phyloP scores from a whole-genome alignment of 768 basidiomycete species.

The Infundibulicybe gibba region DNA sequence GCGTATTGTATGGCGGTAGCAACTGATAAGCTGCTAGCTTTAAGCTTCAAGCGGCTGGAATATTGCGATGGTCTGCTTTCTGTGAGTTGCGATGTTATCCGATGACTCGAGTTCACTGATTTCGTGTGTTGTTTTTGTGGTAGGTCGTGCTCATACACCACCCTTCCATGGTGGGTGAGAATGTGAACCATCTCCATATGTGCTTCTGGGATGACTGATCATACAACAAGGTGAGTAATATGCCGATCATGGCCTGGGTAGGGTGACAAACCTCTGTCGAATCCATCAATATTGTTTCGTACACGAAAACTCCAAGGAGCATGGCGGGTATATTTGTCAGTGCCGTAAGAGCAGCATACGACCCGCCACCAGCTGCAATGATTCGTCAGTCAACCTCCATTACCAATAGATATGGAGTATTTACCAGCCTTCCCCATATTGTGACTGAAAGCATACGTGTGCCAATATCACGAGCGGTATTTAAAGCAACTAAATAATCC shows the following conservation, averaged over 20 bases:
- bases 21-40: too few relatives aligned
- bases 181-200: background rate
- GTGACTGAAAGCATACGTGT: slow-evolving; percentile 56
- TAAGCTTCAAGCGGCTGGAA: too few relatives aligned
- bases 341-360: slow-evolving; percentile 60
- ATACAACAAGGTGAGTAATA: background rate
- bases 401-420: background rate
- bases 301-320: slow-evolving; percentile 46
- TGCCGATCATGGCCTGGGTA: too few relatives aligned
- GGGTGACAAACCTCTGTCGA: slow-evolving; percentile 49
- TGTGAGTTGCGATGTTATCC: too few relatives aligned
- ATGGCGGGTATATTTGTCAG: slow-evolving; percentile 67
- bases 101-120: too few relatives aligned
- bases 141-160: background rate
- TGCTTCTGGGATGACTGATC: background rate
- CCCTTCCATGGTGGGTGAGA: slow-evolving; percentile 1
- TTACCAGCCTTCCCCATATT: slow-evolving; percentile 53
- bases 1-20: too few relatives aligned
- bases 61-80: too few relatives aligned
- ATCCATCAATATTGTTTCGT: slow-evolving; percentile 56
- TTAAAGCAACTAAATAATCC: slow-evolving; percentile 44
- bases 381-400: too few relatives aligned
- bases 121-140: too few relatives aligned
- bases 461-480: slow-evolving; percentile 68
- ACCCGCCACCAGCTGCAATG: slow-evolving; percentile 42